These are phyloP conservation scores for Ulmus americana DNA, from an alignment of 331 rosid genomes.

Conservation along the genomic window DNA sequence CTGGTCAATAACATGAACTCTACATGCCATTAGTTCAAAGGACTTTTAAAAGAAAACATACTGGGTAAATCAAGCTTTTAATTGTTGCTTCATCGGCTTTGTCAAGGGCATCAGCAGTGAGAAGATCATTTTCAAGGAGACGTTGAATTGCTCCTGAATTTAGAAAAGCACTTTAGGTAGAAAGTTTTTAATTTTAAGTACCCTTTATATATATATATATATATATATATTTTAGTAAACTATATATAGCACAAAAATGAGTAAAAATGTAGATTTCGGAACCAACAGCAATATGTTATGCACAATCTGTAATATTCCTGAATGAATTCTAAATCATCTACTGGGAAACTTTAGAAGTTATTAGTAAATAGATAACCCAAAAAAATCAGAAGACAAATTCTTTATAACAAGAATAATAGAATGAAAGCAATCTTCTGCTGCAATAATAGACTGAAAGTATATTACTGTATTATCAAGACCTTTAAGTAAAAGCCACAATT, in stretches of 20 bases:
- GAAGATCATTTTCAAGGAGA: conserved; percentile 65
- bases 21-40: conserved; percentile 2
- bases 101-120: conserved; percentile 62
- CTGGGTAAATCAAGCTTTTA: conserved; percentile 76
- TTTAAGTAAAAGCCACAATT: too few relatives aligned
- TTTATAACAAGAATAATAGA: too few relatives aligned
- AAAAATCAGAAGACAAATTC: too few relatives aligned
- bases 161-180: conserved; percentile 3
- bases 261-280: conserved; percentile 5
- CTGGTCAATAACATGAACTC: neutral
- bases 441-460: too few relatives aligned
- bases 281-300: neutral
- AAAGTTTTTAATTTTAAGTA: neutral
- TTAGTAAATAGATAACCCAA: too few relatives aligned
- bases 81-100: conserved; percentile 64
- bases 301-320: neutral
- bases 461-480: too few relatives aligned
- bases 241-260: neutral
- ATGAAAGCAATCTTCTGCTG: too few relatives aligned
- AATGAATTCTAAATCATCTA: neutral
- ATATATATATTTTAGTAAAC: neutral
- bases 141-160: conserved; percentile 76
- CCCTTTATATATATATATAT: neutral
- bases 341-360: neutral
- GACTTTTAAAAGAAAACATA: conserved; percentile 26